A percentile compares a stretch with the other conserved stretches of the same genome.
Conservation (phyloP, 192 early-diverging fungal species). For the Backusella circina region DNA sequence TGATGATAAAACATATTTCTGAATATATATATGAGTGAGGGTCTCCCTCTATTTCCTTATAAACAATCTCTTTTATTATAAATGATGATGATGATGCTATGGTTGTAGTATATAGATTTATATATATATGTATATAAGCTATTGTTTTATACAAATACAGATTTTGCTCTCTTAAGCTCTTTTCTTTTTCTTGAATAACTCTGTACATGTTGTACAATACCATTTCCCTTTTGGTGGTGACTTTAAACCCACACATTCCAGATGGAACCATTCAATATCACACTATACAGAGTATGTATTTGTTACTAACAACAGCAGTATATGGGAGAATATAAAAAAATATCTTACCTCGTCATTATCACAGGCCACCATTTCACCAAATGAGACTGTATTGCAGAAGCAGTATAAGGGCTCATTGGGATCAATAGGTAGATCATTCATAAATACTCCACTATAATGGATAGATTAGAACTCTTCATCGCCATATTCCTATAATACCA, state of each 20-base stretch:
- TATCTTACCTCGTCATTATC: constrained; percentile 64
- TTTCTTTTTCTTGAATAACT: constrained; percentile 13
- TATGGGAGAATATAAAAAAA: not conserved
- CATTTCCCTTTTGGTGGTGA: constrained; percentile 78
- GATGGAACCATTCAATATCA: constrained; percentile 90
- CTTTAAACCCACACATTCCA: constrained; percentile 75
- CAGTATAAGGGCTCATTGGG: constrained; percentile 90
- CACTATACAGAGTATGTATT: constrained; percentile 33
- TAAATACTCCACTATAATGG: constrained; percentile 17
- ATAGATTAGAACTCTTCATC: not conserved
- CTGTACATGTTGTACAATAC: constrained; percentile 73
- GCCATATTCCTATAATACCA: not conserved
- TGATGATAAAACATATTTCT: too few species aligned
- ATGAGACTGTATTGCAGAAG: constrained; percentile 80
- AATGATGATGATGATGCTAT: too few species aligned
- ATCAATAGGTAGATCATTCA: constrained; percentile 56
- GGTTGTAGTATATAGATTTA: too few species aligned
- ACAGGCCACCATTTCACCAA: constrained; percentile 87
- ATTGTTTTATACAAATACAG: too few species aligned
- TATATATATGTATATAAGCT: too few species aligned
- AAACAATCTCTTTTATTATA: too few species aligned
- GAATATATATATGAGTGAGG: too few species aligned
- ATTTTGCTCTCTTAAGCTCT: too few species aligned
- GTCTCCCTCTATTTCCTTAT: too few species aligned
- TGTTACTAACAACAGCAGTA: not conserved